Evolutionary conservation across 2,329 filamentous ascomycete species (phyloP), one percentile per base, ranked within the genome.

Genomic region (Sclerotinia sclerotiorum): DNA sequence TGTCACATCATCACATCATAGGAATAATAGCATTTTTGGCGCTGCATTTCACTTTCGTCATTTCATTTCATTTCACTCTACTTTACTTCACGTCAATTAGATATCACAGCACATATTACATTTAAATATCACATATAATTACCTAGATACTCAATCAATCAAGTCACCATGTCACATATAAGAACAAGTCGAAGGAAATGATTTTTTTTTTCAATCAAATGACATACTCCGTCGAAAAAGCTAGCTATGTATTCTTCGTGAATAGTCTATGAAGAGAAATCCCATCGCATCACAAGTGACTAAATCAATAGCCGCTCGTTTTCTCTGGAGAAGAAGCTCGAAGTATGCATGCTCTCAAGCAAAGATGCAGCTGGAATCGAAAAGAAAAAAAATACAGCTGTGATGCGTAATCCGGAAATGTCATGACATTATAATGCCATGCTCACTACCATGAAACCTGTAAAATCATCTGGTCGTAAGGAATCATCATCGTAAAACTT

Each of bases 21-120:
- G 24, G 15, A 44, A 21, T 54, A 54, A 54, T 32, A 32, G 52
- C 52, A 54, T 54, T 48, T 61, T 35, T 32, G 21, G 57, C 57
- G 57, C 32, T 61, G 11, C 3, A 35, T 35, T 48, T 32, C 27
- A 2, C 10, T 19, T 58, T 42, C 39, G 39, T 42, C 15, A 42
- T 42, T 42, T 42, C 39, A 42, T 42, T 42, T 51, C 11, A 51
- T n/a, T 5, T 51, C n/a, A 51, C 39, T 42, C 13, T 42, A 13
- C 13, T 42, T 42, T 42, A 42, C 39, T 42, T 42, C 11, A 15
- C 39, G 39, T 42, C 39, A 42, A 42, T 42, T 42, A 42, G 39
- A 42, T 42, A 42, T 42, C 39, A 42, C 3, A 13, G 5, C 39
- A 42, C 39, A 42, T 42, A 42, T 42, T 42, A 35, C 39, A 39